These are phyloP conservation scores for Paralagenidium karlingii DNA, from an alignment of 352 stramenopile genomes.

Conservation along the genomic window DNA sequence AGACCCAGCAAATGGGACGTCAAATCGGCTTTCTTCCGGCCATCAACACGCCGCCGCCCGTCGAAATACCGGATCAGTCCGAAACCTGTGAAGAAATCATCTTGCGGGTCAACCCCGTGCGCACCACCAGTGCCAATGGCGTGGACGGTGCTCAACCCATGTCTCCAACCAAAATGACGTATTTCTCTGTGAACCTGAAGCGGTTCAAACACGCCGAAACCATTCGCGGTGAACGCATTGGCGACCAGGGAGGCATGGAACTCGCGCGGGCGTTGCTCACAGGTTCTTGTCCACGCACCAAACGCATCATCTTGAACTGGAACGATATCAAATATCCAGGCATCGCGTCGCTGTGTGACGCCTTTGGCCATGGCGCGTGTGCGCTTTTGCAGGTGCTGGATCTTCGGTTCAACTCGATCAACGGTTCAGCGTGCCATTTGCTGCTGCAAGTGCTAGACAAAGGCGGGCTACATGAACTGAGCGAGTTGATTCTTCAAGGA, in stretches of 20 bases:
- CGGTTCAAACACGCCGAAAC: conserved; percentile 58
- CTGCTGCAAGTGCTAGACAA: conserved; percentile 32
- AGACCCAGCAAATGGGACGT: conserved; percentile 26
- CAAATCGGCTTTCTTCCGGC: conserved; percentile 34
- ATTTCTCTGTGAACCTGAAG: conserved; percentile 63
- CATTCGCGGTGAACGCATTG: conserved; percentile 41
- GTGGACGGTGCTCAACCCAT: neutral
- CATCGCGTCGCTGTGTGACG: conserved; percentile 30
- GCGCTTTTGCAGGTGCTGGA: conserved; percentile 41
- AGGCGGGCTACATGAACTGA: conserved; percentile 31
- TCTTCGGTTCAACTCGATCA: conserved; percentile 48
- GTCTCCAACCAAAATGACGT: conserved; percentile 22
- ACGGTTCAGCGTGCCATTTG: conserved; percentile 18
- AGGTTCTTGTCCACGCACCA: conserved; percentile 44
- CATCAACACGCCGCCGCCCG: conserved; percentile 22
- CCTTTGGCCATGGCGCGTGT: conserved; percentile 37
- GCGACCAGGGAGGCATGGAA: conserved; percentile 34
- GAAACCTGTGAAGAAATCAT: conserved; percentile 36
- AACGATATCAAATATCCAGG: conserved; percentile 48
- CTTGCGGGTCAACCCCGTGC: conserved; percentile 22
- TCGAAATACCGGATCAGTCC: conserved; percentile 19
- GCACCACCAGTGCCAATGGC: neutral
- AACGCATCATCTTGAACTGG: conserved; percentile 44
- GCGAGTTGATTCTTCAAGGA: conserved; percentile 31
- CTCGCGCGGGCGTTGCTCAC: conserved; percentile 47